A percentile compares a stretch with the other conserved stretches of the same genome.
phyloP scores from a whole-genome alignment of 2,329 filamentous ascomycete genomes.

The Blumeriella jaapii region DNA sequence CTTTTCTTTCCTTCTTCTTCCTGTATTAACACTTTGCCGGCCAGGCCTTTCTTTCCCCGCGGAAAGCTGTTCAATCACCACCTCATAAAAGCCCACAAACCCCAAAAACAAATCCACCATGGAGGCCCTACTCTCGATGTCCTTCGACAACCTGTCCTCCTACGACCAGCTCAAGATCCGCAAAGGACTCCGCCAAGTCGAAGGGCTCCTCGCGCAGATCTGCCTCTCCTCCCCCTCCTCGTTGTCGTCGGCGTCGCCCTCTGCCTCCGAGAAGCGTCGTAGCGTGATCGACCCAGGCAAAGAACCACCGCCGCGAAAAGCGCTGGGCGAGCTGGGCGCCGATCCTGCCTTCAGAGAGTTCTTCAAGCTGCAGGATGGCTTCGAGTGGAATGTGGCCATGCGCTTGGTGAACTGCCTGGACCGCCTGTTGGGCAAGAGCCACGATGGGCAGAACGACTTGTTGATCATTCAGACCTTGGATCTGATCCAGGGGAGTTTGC shows the following conservation, averaged over 20 bases:
- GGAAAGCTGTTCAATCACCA: too few species aligned
- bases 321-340: conserved; percentile 56
- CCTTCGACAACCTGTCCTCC: too few species aligned
- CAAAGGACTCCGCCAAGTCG: conserved; percentile 88
- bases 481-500: conserved; percentile 74
- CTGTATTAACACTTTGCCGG: not conserved
- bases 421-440: conserved; percentile 70
- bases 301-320: conserved; percentile 38
- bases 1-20: not conserved
- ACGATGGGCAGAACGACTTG: conserved; percentile 73
- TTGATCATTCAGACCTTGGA: conserved; percentile 82
- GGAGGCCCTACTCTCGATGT: too few species aligned
- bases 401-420: conserved; percentile 79
- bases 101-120: too few species aligned
- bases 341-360: conserved; percentile 92
- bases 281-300: conserved; percentile 28
- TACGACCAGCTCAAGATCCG: conserved; percentile 79
- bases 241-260: too few species aligned
- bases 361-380: conserved; percentile 92
- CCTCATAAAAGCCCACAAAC: too few species aligned
- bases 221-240: too few species aligned
- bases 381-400: conserved; percentile 93
- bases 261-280: conserved; percentile 18
- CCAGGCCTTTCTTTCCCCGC: not conserved
- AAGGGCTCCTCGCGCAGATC: conserved; percentile 47